Conservation (phyloP, 129 eudicot genomes). For the Solidago caesia region DNA sequence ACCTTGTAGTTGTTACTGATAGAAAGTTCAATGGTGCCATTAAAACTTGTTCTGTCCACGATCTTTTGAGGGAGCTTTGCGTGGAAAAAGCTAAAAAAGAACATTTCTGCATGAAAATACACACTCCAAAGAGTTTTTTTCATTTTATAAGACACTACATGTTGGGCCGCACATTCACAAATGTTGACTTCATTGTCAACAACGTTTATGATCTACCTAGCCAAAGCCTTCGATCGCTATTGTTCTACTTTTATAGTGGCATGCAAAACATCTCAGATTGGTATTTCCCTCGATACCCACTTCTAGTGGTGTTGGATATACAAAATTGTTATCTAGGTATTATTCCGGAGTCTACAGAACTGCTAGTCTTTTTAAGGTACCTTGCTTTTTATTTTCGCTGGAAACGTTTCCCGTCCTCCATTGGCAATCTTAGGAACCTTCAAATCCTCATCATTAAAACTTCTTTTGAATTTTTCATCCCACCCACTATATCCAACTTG, state of each 20-base stretch:
- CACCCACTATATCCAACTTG: slow-evolving; percentile 21
- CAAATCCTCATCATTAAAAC: slow-evolving; percentile 6
- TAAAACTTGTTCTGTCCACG: slow-evolving; percentile 15
- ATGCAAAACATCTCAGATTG: too few relatives aligned
- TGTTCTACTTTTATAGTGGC: background rate
- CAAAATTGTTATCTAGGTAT: background rate
- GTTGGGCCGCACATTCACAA: background rate
- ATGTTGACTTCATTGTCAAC: background rate
- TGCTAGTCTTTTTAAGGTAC: slow-evolving; percentile 29
- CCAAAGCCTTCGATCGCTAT: background rate
- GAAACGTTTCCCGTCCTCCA: background rate
- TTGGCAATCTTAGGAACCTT: slow-evolving; percentile 18
- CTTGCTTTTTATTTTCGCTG: slow-evolving; percentile 13
- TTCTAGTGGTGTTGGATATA: slow-evolving; percentile 20
- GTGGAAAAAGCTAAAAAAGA: slow-evolving; percentile 22
- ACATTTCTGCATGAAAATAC: background rate
- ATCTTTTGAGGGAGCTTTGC: slow-evolving; percentile 29
- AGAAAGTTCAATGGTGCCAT: slow-evolving; percentile 7
- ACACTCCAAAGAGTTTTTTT: too few relatives aligned
- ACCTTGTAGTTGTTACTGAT: slow-evolving; percentile 4
- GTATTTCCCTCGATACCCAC: background rate
- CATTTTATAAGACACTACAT: too few relatives aligned
- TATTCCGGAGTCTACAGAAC: background rate
- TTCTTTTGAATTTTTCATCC: fast-evolving
- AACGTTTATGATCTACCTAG: too few relatives aligned